Base-by-base conservation (phyloP, 1,284 basidiomycete species). In the Ustanciosporium gigantosporum region DNA sequence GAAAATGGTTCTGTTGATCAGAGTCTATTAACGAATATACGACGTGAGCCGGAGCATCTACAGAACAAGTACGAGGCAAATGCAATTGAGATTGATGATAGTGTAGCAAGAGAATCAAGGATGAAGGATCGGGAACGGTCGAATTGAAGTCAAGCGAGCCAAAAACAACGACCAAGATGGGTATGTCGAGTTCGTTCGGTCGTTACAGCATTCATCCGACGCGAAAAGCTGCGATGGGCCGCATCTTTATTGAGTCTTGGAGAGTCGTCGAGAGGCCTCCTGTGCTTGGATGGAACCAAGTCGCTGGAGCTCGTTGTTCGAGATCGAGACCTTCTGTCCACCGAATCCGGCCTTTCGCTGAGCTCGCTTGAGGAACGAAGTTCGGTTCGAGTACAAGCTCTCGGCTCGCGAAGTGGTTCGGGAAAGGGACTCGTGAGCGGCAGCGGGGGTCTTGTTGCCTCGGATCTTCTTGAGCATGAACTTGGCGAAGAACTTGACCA, bases 401-500 rank as follows among this genome's bases (percentile, higher is more conserved):
- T 94, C 91, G 83, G 94, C 89, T 71, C 90, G 83, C 37, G 88
- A 90, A n/a, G 88, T 88, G 32, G 86, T 89, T 74, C 93, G 90
- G 7, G 90, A 93, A 68, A 88, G 85, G 39, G 89, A 93, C 25
- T 80, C 78, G 24, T 78, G 81, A 49, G 81, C 78, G 56, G 80
- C 80, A 34, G 79, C 80, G 46, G 83, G 80, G 31, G 70, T 59
- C 72, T 77, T 81, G 75, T 51, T 72, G 79, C 37, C 34, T 17
- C 61, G 61, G 44, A 65, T 44, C 40, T 71, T 84, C 82, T 79
- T 86, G 53, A 66, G 64, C 50, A 69, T 67, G 64, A 70, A 83
- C 81, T 88, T 88, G 83, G 96, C 93, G 79, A 91, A 81, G 36
- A 95, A 95, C 84, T 96, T 96, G 85, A 96, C 88, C 79, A 86